Evolutionary conservation across 2,329 filamentous ascomycete genomes (phyloP).

Genomic region (Albifimbria verrucaria): DNA sequence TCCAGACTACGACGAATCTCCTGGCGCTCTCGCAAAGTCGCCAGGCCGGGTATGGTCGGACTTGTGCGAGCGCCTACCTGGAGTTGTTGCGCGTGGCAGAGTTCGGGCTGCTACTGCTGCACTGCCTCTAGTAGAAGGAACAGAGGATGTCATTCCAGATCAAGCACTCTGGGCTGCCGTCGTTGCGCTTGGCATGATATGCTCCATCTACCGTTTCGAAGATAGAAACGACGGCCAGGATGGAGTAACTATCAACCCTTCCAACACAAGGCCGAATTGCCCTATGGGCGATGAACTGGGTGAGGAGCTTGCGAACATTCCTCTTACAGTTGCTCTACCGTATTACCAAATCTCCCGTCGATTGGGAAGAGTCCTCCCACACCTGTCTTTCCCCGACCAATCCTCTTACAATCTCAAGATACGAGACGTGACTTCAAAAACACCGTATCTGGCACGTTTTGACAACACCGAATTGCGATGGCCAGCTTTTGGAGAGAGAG

Average conservation of each 20-base stretch:
- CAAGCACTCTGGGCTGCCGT: constrained; percentile 50
- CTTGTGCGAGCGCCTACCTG: constrained; percentile 51
- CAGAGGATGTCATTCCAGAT: constrained; percentile 46
- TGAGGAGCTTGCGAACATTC: constrained; percentile 47
- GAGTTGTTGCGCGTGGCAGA: constrained; percentile 46
- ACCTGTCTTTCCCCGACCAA: constrained; percentile 51
- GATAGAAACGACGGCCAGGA: constrained; percentile 50
- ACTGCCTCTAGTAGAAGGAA: constrained; percentile 46
- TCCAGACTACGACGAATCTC: constrained; percentile 46
- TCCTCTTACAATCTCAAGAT: constrained; percentile 51
- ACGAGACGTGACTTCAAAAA: constrained; percentile 42
- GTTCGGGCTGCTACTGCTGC: constrained; percentile 47
- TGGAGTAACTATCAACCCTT: constrained; percentile 35
- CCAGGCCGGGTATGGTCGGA: constrained; percentile 54
- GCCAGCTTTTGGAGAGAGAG: constrained; percentile 50
- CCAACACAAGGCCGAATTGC: constrained; percentile 30
- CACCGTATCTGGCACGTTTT: constrained; percentile 48
- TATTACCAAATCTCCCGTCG: constrained; percentile 48
- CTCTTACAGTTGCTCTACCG: constrained; percentile 44
- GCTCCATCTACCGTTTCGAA: constrained; percentile 51
- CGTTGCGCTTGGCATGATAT: constrained; percentile 49
- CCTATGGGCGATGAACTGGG: constrained; percentile 49
- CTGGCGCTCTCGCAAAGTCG: constrained; percentile 41
- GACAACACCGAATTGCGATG: constrained; percentile 53
- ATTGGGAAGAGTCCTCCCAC: constrained; percentile 49